phyloP scores from a whole-genome alignment of 768 basidiomycete species.

The Collybia sp. region DNA sequence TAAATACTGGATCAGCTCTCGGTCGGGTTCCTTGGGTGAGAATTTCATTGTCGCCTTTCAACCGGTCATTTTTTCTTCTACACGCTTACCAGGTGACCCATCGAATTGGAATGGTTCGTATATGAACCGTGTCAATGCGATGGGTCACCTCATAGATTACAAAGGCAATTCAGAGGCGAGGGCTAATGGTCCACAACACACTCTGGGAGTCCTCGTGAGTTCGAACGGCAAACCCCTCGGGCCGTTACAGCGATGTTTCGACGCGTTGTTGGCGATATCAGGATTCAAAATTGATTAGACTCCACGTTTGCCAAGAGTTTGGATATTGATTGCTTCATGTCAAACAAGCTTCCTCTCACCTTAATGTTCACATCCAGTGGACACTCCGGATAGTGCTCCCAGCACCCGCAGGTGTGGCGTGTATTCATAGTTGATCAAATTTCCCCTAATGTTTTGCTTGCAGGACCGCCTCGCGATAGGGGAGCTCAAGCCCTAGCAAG shows the following conservation, averaged over 20 bases:
- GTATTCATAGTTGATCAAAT: too few relatives aligned
- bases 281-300: slow-evolving; percentile 2
- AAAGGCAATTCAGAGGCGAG: background rate
- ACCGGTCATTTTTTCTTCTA: background rate
- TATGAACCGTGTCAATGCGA: too few relatives aligned
- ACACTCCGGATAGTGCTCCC: too few relatives aligned
- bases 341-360: slow-evolving; percentile 1
- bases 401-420: too few relatives aligned
- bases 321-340: slow-evolving; percentile 2
- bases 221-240: background rate
- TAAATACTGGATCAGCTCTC: background rate
- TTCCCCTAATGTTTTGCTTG: too few relatives aligned
- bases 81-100: background rate
- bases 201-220: slow-evolving; percentile 5
- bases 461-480: too few relatives aligned
- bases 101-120: background rate
- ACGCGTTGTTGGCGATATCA: background rate
- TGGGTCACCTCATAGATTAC: too few relatives aligned
- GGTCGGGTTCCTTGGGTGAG: slow-evolving; percentile 7
- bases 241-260: slow-evolving; percentile 4
- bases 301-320: slow-evolving; percentile 1
- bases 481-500: too few relatives aligned
- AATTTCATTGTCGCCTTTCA: slow-evolving; percentile 3
- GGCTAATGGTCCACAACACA: slow-evolving; percentile 1
- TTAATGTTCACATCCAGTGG: background rate